These are phyloP conservation scores for Syzygium malaccense DNA, from an alignment of 441 rosid genomes.

Conservation along the genomic window DNA sequence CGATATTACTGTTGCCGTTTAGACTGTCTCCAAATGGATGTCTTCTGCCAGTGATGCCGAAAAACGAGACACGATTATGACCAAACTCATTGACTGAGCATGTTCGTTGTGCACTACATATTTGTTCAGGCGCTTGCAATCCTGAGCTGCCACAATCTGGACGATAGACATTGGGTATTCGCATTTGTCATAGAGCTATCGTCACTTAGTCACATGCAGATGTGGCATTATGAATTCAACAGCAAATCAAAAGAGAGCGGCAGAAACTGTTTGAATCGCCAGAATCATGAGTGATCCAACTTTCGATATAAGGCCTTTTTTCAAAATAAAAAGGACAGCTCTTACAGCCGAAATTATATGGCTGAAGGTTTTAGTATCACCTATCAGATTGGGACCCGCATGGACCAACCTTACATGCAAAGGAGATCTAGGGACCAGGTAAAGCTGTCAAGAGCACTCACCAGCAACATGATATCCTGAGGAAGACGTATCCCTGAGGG, in stretches of 20 bases:
- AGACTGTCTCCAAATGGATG: slow-evolving; percentile 85
- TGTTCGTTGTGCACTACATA: slow-evolving; percentile 74
- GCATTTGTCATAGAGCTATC: background rate
- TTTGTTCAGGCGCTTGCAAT: slow-evolving; percentile 98
- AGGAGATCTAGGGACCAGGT: background rate
- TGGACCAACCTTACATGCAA: background rate
- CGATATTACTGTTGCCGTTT: slow-evolving; percentile 79
- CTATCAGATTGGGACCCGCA: background rate
- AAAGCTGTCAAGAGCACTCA: slow-evolving; percentile 10
- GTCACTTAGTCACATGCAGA: background rate
- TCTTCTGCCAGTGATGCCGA: slow-evolving; percentile 64
- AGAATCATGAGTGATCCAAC: background rate
- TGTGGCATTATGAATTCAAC: background rate
- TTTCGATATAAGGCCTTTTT: background rate
- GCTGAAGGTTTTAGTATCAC: background rate
- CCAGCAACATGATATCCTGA: slow-evolving; percentile 72
- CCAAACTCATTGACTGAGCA: slow-evolving; percentile 81
- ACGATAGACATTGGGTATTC: background rate
- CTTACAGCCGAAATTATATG: background rate
- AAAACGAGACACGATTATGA: slow-evolving; percentile 73
- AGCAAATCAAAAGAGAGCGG: background rate
- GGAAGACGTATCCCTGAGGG: slow-evolving; percentile 69
- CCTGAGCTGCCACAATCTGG: slow-evolving; percentile 96
- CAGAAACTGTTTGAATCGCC: background rate
- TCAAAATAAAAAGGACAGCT: background rate